Evolutionary conservation across 2,329 filamentous ascomycete species (phyloP), one percentile per base, ranked within the genome.

Genomic region (Neofusicoccum ribis): DNA sequence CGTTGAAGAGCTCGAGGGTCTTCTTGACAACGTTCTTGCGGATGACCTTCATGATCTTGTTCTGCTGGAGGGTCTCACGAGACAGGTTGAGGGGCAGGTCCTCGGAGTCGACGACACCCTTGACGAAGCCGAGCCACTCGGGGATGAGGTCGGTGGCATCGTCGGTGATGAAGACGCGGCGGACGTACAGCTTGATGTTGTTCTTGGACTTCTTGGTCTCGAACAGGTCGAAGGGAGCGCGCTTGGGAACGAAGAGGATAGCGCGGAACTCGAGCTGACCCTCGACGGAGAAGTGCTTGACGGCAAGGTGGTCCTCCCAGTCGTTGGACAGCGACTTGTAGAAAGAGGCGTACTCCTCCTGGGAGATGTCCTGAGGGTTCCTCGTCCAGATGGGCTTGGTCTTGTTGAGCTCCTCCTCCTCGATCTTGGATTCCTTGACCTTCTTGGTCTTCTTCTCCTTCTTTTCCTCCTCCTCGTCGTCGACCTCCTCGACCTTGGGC

Each of bases 1-100:
- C 95, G 77, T 89, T 88, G 91, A 99, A 99, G 81, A 99, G 92
- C 88, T 99, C 95, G 72, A 99, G 92, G 71, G 92, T 92, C 92
- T 99, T 99, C 93, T 98, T 99, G 88, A 99, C 93, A 72, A 99
- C 97, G 90, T 99, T 99, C 93, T 99, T 99, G 90, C 96, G 96
- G 89, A 98, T 98, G 82, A 98, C 95, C 91, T 98, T 98, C 95
- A 98, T 98, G 88, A 99, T 99, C 93, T 98, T 98, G 91, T 98
- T 99, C 88, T 98, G 95, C 86, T 99, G 95, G 59, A 99, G 92
- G 66, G 94, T 98, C 90, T 99, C 95, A 91, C 95, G 95, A 78
- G 95, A 98, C 85, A 99, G 84, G 89, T 99, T 99, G 82, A 99
- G 91, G 74, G 95, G 95, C 69, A 99, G 91, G 82, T 99, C 95